Evolutionary conservation across 2,329 filamentous ascomycete species (phyloP).

Genomic region (Alternaria sp.): DNA sequence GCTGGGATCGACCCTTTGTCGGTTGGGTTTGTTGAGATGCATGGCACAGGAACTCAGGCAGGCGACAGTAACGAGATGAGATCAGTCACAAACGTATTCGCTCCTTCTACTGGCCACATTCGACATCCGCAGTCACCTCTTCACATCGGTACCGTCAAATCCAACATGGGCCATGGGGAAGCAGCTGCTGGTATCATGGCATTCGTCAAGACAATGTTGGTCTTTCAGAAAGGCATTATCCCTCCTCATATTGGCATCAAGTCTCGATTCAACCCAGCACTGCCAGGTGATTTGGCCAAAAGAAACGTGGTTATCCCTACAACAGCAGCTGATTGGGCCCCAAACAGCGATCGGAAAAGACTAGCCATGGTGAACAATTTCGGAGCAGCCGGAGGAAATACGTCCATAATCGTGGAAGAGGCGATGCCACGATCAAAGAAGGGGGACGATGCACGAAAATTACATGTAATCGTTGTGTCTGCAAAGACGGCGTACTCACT

Average conservation of each 20-base stretch:
- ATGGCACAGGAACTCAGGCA: conserved; percentile 46
- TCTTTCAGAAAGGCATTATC: conserved; percentile 34
- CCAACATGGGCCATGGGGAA: conserved; percentile 51
- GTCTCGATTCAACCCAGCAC: background rate
- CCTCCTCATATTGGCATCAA: conserved; percentile 54
- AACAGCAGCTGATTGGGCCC: background rate
- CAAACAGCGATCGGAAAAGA: background rate
- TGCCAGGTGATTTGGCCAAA: background rate
- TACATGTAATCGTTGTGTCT: background rate
- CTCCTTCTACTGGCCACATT: conserved; percentile 9
- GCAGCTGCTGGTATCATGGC: conserved; percentile 42
- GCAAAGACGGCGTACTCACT: background rate
- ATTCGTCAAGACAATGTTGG: conserved; percentile 49
- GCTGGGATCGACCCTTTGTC: conserved; percentile 49
- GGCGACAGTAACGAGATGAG: conserved; percentile 40
- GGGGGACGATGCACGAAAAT: background rate
- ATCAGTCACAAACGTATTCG: conserved; percentile 26
- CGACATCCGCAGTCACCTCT: conserved; percentile 22
- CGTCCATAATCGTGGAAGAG: conserved; percentile 39
- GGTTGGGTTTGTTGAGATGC: conserved; percentile 43
- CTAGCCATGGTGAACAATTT: conserved; percentile 25
- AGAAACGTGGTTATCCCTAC: background rate
- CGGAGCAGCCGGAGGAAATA: conserved; percentile 51
- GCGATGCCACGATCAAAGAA: background rate
- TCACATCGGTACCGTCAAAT: conserved; percentile 43